Evolutionary conservation across 2,329 filamentous ascomycete genomes (phyloP), one percentile per base, ranked within the genome.

Genomic region (Lithohypha guttulata): DNA sequence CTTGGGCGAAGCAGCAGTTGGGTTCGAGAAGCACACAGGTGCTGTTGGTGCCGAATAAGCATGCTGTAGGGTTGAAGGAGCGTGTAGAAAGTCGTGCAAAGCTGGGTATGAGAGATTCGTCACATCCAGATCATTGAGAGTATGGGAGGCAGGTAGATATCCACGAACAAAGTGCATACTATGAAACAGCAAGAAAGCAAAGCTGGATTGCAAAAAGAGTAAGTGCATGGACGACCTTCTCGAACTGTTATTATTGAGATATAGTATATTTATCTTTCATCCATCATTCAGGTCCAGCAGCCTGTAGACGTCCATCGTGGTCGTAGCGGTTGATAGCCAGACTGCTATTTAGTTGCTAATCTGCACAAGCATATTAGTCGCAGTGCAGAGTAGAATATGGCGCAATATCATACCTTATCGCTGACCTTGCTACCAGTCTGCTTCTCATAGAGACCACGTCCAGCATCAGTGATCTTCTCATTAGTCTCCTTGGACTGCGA

Each of bases 241-340:
- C n/a, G n/a, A n/a, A n/a, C n/a, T n/a, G n/a, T n/a, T n/a, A n/a
- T n/a, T n/a, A n/a, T n/a, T n/a, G n/a, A n/a, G n/a, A n/a, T n/a
- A n/a, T n/a, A n/a, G n/a, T n/a, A n/a, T n/a, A n/a, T n/a, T n/a
- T n/a, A n/a, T n/a, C n/a, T n/a, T n/a, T n/a, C n/a, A n/a, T n/a
- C n/a, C n/a, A n/a, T n/a, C n/a, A n/a, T n/a, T n/a, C n/a, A n/a
- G n/a, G n/a, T n/a, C n/a, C n/a, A n/a, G n/a, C n/a, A n/a, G n/a
- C n/a, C n/a, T n/a, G n/a, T n/a, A n/a, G n/a, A n/a, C n/a, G n/a
- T n/a, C n/a, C n/a, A n/a, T n/a, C n/a, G n/a, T n/a, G n/a, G n/a
- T n/a, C n/a, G 59, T 55, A 9, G 64, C 44, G 2, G 55, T 55
- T 22, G 61, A 55, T 2, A 55, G 49, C 6, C 58, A 62, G 18